Base-by-base conservation (phyloP, 2,329 filamentous ascomycete species). In the Aureobasidium sp. region DNA sequence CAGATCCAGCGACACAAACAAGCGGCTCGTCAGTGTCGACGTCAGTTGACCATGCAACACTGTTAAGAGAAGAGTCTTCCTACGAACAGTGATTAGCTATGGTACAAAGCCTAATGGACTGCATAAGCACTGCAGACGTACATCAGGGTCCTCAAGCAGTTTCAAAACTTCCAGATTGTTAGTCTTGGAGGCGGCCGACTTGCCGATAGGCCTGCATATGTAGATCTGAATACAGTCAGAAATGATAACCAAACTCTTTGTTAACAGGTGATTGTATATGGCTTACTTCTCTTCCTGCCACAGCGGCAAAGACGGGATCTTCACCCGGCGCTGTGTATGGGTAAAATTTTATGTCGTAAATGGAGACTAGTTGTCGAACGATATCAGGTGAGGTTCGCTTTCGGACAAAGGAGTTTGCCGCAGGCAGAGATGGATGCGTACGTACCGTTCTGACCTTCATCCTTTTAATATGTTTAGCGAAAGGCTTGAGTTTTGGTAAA, bases 281-380 rank as follows among this genome's bases (percentile, higher is more conserved):
- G 53, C 86, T 74, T 83, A 86, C 73, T 82, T 87, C 72, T 79
- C 83, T 73, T 37, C 69, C 74, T 42, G 87, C 89, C 16, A 87
- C 81, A 9, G 87, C 83, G 7, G 88, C 90, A 73, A 93, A 92
- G 25, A 94, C 79, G 0, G 87, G 83, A 63, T 86, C 83, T 42
- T 83, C 79, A 42, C 83, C 82, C 1, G 81, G 76, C 5, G 82
- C 80, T 41, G 81, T 82, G 70, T 88, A 91, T 0, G 90, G 90
- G 68, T 89, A 93, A 75, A 93, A 93, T 66, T 91, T 88, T 65
- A 90, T 86, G 66, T 91, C 88, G 69, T 85, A 90, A 68, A 88
- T 63, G 16, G 29, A 32, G 29, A 25, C 61, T 63, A 32, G 2
- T 21, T 21, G 21, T 21, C 21, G 37, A 32, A 44, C 21, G 21